Conservation (phyloP, 2,329 filamentous ascomycete species). For the Plenodomus lindquistii region DNA sequence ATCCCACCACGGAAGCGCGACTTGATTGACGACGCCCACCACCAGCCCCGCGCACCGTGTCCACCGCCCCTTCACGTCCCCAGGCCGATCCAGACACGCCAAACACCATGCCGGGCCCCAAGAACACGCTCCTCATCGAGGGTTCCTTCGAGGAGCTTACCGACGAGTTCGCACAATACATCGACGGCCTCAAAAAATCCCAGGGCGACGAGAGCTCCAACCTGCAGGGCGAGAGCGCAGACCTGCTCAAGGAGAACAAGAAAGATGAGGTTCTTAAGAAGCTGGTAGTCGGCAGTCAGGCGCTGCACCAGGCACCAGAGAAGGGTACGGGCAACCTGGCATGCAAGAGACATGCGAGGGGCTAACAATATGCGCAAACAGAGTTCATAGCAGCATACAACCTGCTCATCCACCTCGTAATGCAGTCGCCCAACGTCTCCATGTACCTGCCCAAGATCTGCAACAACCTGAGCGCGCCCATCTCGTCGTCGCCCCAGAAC, state of each 20-base stretch:
- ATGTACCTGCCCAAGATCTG: conserved; percentile 88
- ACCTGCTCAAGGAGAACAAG: conserved; percentile 69
- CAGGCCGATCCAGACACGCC: conserved; percentile 26
- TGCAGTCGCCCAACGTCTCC: conserved; percentile 81
- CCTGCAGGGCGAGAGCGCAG: conserved; percentile 67
- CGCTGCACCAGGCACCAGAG: conserved; percentile 84
- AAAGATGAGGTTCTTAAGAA: conserved; percentile 86
- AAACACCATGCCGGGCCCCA: conserved; percentile 60
- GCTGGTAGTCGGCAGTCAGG: conserved; percentile 77
- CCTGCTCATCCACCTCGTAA: conserved; percentile 89
- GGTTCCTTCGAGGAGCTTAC: conserved; percentile 91
- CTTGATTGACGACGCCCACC: conserved; percentile 28
- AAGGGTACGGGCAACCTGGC: conserved; percentile 60
- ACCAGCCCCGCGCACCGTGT: conserved; percentile 21
- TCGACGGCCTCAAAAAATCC: conserved; percentile 77
- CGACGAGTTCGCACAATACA: conserved; percentile 91
- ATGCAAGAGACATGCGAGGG: conserved; percentile 9
- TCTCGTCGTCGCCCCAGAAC: conserved; percentile 83
- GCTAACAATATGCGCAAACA: conserved; percentile 43
- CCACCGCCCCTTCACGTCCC: conserved; percentile 17
- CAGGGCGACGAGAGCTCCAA: conserved; percentile 57
- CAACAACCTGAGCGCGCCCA: conserved; percentile 80
- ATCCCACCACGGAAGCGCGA: conserved; percentile 30
- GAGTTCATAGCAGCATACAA: conserved; percentile 97
- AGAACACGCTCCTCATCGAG: conserved; percentile 75